Evolutionary conservation across 139 green algal species (phyloP).

Genomic region (Nannochloris sp.): DNA sequence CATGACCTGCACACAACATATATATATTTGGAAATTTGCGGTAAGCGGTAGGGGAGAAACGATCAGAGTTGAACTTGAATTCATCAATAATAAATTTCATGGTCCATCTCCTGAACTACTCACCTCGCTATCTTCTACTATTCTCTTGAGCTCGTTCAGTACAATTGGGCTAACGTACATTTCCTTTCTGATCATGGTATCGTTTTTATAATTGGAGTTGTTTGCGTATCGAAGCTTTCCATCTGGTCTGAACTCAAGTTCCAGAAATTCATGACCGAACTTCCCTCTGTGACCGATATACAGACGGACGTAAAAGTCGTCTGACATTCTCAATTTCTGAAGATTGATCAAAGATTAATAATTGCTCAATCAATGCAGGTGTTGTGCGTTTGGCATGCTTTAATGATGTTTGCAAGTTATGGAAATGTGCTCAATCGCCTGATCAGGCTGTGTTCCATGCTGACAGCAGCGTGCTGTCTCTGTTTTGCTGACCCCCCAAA

Average conservation of each 20-base stretch:
- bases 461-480: no score
- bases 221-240: constrained; percentile 96
- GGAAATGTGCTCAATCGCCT: no score
- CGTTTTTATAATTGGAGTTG: constrained; percentile 98
- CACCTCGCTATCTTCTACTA: constrained; percentile 89
- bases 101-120: background rate
- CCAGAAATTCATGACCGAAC: constrained; percentile 97
- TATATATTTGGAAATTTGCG: background rate
- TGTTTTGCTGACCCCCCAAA: no score
- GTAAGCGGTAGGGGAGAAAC: no score
- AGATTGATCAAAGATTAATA: no score
- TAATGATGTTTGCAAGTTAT: no score
- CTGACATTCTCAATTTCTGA: no score
- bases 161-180: constrained; percentile 66
- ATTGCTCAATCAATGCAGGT: no score
- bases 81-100: no score
- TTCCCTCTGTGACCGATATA: constrained; percentile 88
- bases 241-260: constrained; percentile 91
- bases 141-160: constrained; percentile 79
- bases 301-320: constrained; percentile 92
- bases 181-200: constrained; percentile 91
- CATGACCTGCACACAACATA: constrained; percentile 60
- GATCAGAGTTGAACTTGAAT: no score
- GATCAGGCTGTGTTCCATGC: no score
- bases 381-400: no score